phyloP scores from a whole-genome alignment of 768 basidiomycete species.

The Macrolepiota fuliginosa region DNA sequence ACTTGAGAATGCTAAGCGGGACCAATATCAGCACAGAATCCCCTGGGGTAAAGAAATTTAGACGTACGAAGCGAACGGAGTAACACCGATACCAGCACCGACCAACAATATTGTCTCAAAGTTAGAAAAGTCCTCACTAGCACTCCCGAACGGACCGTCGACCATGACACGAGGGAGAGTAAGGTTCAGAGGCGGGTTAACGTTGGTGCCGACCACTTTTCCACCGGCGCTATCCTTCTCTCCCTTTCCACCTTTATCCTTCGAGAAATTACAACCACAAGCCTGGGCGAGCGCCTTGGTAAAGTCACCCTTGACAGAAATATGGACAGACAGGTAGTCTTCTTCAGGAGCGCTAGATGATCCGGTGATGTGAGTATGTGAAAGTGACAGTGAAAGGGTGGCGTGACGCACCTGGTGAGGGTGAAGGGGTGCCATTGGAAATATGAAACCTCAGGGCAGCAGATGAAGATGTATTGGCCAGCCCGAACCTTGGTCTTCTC shows the following conservation, averaged over 20 bases:
- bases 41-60: conserved; percentile 4
- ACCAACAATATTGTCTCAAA: conserved; percentile 88
- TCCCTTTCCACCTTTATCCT: conserved; percentile 47
- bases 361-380: not conserved
- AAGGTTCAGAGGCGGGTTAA: conserved; percentile 62
- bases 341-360: conserved; percentile 81
- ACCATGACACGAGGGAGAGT: conserved; percentile 91
- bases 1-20: conserved; percentile 69
- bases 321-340: conserved; percentile 92
- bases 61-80: conserved; percentile 90
- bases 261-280: conserved; percentile 78
- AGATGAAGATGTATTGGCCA: conserved; percentile 92
- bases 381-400: not conserved
- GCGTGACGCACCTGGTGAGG: conserved; percentile 64
- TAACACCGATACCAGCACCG: conserved; percentile 95
- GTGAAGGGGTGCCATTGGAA: conserved; percentile 99
- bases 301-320: conserved; percentile 91
- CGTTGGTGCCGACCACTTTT: conserved; percentile 56
- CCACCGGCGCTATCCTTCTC: conserved; percentile 47
- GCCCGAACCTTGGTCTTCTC: conserved; percentile 82
- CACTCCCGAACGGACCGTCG: conserved; percentile 93
- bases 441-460: conserved; percentile 88
- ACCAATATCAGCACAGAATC: not conserved
- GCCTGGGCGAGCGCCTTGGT: conserved; percentile 78
- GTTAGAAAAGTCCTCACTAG: conserved; percentile 88